phyloP scores from a whole-genome alignment of 345 rosid genomes.

The Punica granatum region DNA sequence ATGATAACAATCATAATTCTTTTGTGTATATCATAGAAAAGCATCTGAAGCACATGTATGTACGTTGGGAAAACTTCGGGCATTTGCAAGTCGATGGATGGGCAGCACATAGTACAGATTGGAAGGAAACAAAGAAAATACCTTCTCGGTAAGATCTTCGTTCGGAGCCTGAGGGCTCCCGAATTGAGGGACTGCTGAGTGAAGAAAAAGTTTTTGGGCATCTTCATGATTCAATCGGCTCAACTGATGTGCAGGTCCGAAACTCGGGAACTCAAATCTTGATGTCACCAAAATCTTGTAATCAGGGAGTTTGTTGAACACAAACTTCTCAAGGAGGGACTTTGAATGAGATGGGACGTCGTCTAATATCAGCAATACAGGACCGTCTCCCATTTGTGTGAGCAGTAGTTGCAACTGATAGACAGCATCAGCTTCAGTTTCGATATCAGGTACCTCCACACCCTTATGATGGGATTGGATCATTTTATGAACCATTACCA shows the following conservation, averaged over 20 bases:
- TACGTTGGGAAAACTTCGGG: background rate
- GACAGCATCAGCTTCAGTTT: slow-evolving; percentile 14
- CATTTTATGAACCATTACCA: slow-evolving; percentile 8
- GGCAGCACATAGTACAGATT: background rate
- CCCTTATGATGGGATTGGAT: background rate
- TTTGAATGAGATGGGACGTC: slow-evolving; percentile 17
- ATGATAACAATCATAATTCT: too few relatives aligned
- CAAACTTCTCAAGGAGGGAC: slow-evolving; percentile 11
- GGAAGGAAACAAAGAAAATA: background rate
- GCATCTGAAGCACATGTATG: background rate
- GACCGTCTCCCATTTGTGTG: slow-evolving; percentile 4
- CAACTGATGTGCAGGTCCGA: slow-evolving; percentile 11
- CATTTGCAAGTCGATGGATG: too few relatives aligned
- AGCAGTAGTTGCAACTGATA: slow-evolving; percentile 6
- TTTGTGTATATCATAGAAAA: background rate
- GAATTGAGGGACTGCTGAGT: slow-evolving; percentile 8
- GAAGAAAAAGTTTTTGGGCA: slow-evolving; percentile 15
- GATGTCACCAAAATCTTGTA: slow-evolving; percentile 24
- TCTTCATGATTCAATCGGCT: slow-evolving; percentile 3
- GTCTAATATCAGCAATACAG: slow-evolving; percentile 23
- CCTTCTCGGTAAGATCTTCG: slow-evolving; percentile 9
- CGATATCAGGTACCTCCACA: background rate
- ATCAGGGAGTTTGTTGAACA: background rate
- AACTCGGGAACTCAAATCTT: slow-evolving; percentile 10
- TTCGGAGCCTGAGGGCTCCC: slow-evolving; percentile 7